Percentiles rank a stretch among this genome's conserved stretches.
These are phyloP conservation scores for Coccomyxa sp. DNA, from an alignment of 139 green algal genomes.

Conservation along the genomic window DNA sequence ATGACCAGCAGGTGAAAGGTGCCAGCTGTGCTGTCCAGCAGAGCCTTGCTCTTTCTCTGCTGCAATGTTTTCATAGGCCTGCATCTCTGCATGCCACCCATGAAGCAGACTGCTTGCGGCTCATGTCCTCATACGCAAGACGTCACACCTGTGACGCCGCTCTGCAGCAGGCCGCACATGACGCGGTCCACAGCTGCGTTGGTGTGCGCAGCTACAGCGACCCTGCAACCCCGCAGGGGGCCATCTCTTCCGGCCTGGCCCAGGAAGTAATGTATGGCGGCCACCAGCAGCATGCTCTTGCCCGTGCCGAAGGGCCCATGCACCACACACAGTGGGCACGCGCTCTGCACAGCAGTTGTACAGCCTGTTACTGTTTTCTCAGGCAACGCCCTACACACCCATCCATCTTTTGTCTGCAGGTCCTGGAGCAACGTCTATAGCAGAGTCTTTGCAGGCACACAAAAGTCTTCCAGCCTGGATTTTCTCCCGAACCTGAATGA, in stretches of 20 bases:
- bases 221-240: constrained; percentile 6
- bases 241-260: neutral
- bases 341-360: neutral
- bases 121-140: too few species aligned
- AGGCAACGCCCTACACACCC: neutral
- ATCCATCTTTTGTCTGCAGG: too few species aligned
- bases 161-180: constrained; percentile 51
- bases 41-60: too few species aligned
- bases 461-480: too few species aligned
- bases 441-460: too few species aligned
- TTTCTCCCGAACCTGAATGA: too few species aligned
- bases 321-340: constrained; percentile 59
- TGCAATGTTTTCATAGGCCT: neutral
- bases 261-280: constrained; percentile 64
- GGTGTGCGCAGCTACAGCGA: constrained; percentile 82
- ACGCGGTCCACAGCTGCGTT: constrained; percentile 86
- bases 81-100: neutral
- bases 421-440: too few species aligned
- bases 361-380: neutral
- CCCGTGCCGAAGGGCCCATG: constrained; percentile 71
- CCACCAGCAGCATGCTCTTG: constrained; percentile 74
- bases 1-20: too few species aligned
- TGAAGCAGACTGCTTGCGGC: neutral
- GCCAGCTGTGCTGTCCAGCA: too few species aligned
- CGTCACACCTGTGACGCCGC: constrained; percentile 43